These are phyloP conservation scores for Botryotinia convoluta DNA, from an alignment of 2,329 filamentous ascomycete genomes.

Conservation along the genomic window DNA sequence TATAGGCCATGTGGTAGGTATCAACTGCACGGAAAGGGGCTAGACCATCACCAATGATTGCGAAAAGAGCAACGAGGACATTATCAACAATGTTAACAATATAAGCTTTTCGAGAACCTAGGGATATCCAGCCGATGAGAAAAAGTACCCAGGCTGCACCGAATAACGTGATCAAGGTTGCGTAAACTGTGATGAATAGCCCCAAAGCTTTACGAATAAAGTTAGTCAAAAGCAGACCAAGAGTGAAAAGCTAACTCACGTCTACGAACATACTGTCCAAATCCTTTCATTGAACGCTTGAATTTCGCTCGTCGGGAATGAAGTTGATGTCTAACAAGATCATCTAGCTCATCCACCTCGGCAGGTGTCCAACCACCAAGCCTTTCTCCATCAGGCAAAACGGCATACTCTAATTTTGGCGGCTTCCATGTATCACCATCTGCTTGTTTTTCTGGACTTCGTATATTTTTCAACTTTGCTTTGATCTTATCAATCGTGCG, in stretches of 20 bases:
- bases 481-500: conserved; percentile 31
- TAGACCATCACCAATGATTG: conserved; percentile 65
- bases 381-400: conserved; percentile 69
- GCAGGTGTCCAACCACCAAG: conserved; percentile 73
- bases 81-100: conserved; percentile 68
- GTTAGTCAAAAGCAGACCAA: neutral
- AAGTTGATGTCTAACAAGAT: conserved; percentile 83
- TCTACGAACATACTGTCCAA: conserved; percentile 71
- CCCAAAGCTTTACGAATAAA: conserved; percentile 56
- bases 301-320: conserved; percentile 77
- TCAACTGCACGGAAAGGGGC: conserved; percentile 75
- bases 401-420: conserved; percentile 54
- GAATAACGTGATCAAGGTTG: conserved; percentile 78
- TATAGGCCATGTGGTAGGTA: conserved; percentile 84
- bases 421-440: conserved; percentile 27
- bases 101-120: conserved; percentile 68
- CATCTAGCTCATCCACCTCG: conserved; percentile 74
- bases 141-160: conserved; percentile 85
- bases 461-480: conserved; percentile 25
- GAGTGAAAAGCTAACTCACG: conserved; percentile 46
- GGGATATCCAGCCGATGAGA: conserved; percentile 85
- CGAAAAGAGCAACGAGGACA: conserved; percentile 66
- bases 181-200: conserved; percentile 79
- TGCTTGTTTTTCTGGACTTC: conserved; percentile 18
- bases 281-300: conserved; percentile 75